Percentiles rank a stretch among this genome's conserved stretches.
These are phyloP conservation scores for Diaporthe citriasiana DNA, from an alignment of 2,329 filamentous ascomycete species.

Conservation along the genomic window DNA sequence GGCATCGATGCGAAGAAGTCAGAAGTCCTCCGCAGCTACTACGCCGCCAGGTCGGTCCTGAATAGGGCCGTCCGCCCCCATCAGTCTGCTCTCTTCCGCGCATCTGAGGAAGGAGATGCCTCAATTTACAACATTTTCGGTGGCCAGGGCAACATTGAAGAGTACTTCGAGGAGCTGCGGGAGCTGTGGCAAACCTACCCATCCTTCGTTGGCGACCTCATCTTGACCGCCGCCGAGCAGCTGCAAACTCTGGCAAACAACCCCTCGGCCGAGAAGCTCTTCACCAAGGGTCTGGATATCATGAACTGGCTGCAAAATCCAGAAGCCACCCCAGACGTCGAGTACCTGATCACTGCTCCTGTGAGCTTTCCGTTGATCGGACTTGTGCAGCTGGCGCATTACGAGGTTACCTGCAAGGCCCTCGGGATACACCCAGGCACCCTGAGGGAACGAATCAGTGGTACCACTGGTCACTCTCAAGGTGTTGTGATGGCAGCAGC, in stretches of 20 bases:
- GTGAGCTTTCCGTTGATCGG: slow-evolving; percentile 98
- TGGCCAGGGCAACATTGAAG: slow-evolving; percentile 98
- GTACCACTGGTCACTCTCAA: slow-evolving; percentile 96
- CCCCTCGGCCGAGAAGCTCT: slow-evolving; percentile 91
- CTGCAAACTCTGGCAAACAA: slow-evolving; percentile 88
- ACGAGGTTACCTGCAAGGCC: slow-evolving; percentile 92
- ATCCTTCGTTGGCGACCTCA: slow-evolving; percentile 88
- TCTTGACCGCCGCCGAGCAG: slow-evolving; percentile 85
- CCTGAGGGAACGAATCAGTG: slow-evolving; percentile 85
- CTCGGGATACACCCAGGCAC: slow-evolving; percentile 91
- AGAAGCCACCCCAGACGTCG: slow-evolving; percentile 91
- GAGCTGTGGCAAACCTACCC: slow-evolving; percentile 93
- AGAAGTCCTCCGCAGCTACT: slow-evolving; percentile 91
- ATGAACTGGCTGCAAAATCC: slow-evolving; percentile 92
- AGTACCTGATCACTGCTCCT: slow-evolving; percentile 94
- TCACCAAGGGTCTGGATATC: slow-evolving; percentile 95
- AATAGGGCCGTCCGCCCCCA: slow-evolving; percentile 92
- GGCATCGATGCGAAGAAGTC: slow-evolving; percentile 96
- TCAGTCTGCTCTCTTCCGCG: slow-evolving; percentile 92
- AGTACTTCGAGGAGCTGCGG: slow-evolving; percentile 98
- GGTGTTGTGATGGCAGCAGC: slow-evolving; percentile 94
- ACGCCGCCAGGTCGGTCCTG: slow-evolving; percentile 85
- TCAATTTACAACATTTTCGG: slow-evolving; percentile 95
- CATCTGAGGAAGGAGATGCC: slow-evolving; percentile 85
- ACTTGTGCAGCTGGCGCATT: slow-evolving; percentile 95